Percentiles rank a stretch among this genome's conserved stretches.
These are phyloP conservation scores for Massospora cicadina DNA, from an alignment of 371 early-diverging fungal species.

Conservation along the genomic window DNA sequence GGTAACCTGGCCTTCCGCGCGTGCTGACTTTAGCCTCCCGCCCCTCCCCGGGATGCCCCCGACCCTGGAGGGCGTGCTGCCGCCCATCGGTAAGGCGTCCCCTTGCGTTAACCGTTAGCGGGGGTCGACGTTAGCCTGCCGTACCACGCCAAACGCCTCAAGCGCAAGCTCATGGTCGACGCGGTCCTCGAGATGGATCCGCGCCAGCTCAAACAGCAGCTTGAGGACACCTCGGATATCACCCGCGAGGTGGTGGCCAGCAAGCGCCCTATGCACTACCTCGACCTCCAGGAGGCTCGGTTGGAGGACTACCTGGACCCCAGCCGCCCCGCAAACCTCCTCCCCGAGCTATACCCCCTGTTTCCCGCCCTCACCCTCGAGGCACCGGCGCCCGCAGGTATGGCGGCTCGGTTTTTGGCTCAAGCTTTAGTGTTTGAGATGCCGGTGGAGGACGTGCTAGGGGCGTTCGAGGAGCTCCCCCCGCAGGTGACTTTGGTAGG, in stretches of 20 bases:
- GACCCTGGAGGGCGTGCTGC: constrained; percentile 8
- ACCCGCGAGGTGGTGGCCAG: constrained; percentile 18
- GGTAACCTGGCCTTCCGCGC: neutral
- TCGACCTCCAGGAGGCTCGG: constrained; percentile 20
- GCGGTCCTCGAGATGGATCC: constrained; percentile 44
- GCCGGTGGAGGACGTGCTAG: neutral
- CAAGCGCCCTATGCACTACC: constrained; percentile 20
- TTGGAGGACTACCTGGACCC: constrained; percentile 16
- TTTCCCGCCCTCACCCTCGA: constrained; percentile 12
- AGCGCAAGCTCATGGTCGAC: constrained; percentile 47
- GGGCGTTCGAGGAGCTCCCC: neutral
- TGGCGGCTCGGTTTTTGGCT: neutral
- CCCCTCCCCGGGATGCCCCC: neutral
- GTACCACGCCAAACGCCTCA: constrained; percentile 16
- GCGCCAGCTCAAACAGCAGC: constrained; percentile 25
- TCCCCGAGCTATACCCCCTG: constrained; percentile 16
- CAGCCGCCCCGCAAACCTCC: constrained; percentile 14
- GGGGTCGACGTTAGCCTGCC: constrained; percentile 4
- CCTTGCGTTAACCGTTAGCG: neutral
- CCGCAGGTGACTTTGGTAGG: neutral
- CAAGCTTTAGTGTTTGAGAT: neutral
- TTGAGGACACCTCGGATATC: constrained; percentile 27
- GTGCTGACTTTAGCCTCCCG: neutral
- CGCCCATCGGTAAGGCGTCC: neutral
- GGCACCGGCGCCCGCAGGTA: neutral